phyloP scores from a whole-genome alignment of 768 basidiomycete species.

The Pleurotus tuoliensis region DNA sequence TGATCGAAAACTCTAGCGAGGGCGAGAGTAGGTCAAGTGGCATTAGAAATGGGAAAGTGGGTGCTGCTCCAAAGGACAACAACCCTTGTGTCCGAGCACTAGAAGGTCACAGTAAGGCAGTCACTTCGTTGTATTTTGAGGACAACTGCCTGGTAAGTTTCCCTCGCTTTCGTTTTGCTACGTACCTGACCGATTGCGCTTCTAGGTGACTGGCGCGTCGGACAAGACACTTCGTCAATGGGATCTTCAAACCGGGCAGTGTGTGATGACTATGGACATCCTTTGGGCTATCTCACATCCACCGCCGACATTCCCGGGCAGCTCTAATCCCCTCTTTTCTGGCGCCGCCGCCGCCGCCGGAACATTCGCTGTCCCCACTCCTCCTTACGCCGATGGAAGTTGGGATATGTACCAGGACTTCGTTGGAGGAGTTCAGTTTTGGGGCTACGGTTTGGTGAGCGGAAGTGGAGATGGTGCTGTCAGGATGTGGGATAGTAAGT shows the following conservation, averaged over 20 bases:
- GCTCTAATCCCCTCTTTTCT: slow-evolving; percentile 44
- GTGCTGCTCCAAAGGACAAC: slow-evolving; percentile 31
- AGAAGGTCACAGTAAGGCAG: slow-evolving; percentile 90
- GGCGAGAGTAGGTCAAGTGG: slow-evolving; percentile 32
- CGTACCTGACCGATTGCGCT: not conserved
- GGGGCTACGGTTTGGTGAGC: slow-evolving; percentile 96
- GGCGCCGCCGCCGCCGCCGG: slow-evolving; percentile 54
- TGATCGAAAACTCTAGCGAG: not conserved
- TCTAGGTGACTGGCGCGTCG: slow-evolving; percentile 91
- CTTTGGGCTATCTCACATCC: slow-evolving; percentile 98
- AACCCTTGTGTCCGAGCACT: slow-evolving; percentile 70
- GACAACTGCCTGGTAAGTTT: slow-evolving; percentile 80
- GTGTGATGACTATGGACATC: slow-evolving; percentile 99
- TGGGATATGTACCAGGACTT: slow-evolving; percentile 98
- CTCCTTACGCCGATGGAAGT: slow-evolving; percentile 84
- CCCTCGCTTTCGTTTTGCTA: not conserved
- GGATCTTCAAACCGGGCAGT: slow-evolving; percentile 97
- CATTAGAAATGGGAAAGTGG: slow-evolving; percentile 35
- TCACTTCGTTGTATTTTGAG: slow-evolving; percentile 94
- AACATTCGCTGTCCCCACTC: slow-evolving; percentile 77
- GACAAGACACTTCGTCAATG: slow-evolving; percentile 99
- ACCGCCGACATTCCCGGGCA: slow-evolving; percentile 38
- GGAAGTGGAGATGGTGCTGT: slow-evolving; percentile 97
- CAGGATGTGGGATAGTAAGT: slow-evolving; percentile 99
- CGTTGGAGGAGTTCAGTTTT: slow-evolving; percentile 96